Base-by-base conservation (phyloP, 2,329 filamentous ascomycete species). In the Chrysosporium keratinophilum region DNA sequence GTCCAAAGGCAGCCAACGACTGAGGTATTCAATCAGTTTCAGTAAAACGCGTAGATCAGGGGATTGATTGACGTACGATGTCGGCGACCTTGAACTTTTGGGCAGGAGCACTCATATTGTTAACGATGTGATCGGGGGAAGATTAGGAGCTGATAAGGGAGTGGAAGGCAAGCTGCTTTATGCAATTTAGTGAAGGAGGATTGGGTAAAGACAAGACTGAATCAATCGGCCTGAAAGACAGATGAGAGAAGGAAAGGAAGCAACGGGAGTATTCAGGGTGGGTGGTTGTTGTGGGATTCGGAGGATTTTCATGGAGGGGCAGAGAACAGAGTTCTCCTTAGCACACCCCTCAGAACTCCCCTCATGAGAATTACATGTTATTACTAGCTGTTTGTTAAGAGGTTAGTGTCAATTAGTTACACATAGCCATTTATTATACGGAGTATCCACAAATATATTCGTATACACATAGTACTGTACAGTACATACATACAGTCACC, bases 61-160 rank as follows among this genome's bases (percentile, higher is more conserved):
- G 17, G 4, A 23, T 6, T 33, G 7, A 34, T 28, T 54, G 43
- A 74, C 73, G 54, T 73, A 76, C 78, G 74, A 97, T 87, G 82
- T 97, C 93, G 70, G 91, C 89, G 78, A 98, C 91, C 87, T 96
- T 95, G 85, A 88, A 94, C 77, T 87, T 91, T 75, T 84, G 77
- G 71, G 89, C 89, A 76, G 89, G 89, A 68, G 87, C 87, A 80
- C 67, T 64, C 80, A 82, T 82, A 59, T 61, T 78, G 20, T 59
- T 52, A 60, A 52, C 57, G 60, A 53, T 62, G 60, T 40, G 59
- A 56, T 10, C 67, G 69, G 45, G 63, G 58, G 44, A 48, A 23
- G n/a, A 37, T 5, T 48, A 11, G 11, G 34, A 17, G n/a, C 14
- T 10, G 19, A 19, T 17, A 37, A 5, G 11, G 42, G 42, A 45